Conservation (phyloP, 2,329 filamentous ascomycete species). For the Fonsecaea pedrosoi region DNA sequence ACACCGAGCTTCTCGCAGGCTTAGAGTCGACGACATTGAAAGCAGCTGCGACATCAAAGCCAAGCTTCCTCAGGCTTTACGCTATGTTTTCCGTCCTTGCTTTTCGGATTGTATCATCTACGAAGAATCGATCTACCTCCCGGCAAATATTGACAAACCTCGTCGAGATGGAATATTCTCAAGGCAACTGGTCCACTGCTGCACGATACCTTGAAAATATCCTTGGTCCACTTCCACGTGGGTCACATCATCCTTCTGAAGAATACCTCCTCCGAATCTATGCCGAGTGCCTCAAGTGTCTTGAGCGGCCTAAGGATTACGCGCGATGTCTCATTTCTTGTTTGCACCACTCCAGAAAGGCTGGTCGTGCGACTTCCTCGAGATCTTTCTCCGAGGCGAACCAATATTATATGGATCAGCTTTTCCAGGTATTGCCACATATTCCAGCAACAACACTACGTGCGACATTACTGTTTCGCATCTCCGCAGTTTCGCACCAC, state of each 20-base stretch:
- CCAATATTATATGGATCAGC: conserved; percentile 48
- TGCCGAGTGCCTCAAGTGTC: conserved; percentile 76
- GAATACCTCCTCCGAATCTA: conserved; percentile 86
- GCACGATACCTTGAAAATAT: conserved; percentile 79
- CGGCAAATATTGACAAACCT: conserved; percentile 82
- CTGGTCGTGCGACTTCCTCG: conserved; percentile 49
- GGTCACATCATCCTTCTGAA: conserved; percentile 80
- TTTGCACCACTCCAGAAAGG: conserved; percentile 53
- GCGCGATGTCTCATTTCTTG: conserved; percentile 69
- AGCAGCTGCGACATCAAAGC: conserved; percentile 65
- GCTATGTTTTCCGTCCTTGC: conserved; percentile 70
- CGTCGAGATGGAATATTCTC: conserved; percentile 79
- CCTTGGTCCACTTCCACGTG: conserved; percentile 77
- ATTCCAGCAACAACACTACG: conserved; percentile 71
- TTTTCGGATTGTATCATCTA: conserved; percentile 80
- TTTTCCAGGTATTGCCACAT: conserved; percentile 57
- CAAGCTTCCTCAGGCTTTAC: conserved; percentile 57
- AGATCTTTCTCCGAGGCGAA: conserved; percentile 39
- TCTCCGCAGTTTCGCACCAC: conserved; percentile 70
- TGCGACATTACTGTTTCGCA: conserved; percentile 75
- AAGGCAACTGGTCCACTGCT: conserved; percentile 75
- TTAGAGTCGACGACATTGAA: conserved; percentile 56
- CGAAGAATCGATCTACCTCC: conserved; percentile 77
- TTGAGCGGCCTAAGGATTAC: conserved; percentile 79
- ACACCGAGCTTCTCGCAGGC: conserved; percentile 23